phyloP scores from a whole-genome alignment of 1,139 yeast genomes.

The Candida mesenterica region DNA sequence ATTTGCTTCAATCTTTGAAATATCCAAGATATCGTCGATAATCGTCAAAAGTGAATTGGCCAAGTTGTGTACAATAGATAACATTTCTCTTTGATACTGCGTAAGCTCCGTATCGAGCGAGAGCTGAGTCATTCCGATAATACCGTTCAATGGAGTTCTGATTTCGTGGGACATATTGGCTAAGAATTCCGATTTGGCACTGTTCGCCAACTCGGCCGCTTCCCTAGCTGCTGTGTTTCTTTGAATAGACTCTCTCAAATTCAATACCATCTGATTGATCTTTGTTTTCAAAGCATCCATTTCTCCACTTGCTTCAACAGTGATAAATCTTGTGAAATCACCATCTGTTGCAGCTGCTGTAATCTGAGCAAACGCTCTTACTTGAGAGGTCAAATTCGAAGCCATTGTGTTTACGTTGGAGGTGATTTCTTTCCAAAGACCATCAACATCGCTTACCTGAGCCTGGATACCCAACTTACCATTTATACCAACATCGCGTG shows the following conservation, averaged over 20 bases:
- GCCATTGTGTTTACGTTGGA: constrained; percentile 96
- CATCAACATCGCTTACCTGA: constrained; percentile 87
- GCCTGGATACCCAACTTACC: constrained; percentile 93
- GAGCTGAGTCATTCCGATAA: constrained; percentile 88
- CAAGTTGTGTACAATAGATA: constrained; percentile 79
- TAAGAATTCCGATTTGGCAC: constrained; percentile 87
- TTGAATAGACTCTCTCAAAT: constrained; percentile 83
- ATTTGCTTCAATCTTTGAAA: constrained; percentile 88
- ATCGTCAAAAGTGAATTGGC: constrained; percentile 82
- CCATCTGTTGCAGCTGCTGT: constrained; percentile 95
- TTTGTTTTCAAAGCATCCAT: constrained; percentile 91
- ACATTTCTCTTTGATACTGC: constrained; percentile 87
- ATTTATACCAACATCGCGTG: constrained; percentile 89
- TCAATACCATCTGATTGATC: constrained; percentile 88
- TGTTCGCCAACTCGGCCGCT: constrained; percentile 87
- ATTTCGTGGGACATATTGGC: constrained; percentile 93
- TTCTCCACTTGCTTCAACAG: constrained; percentile 90
- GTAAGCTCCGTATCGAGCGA: constrained; percentile 84
- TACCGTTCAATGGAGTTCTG: constrained; percentile 90
- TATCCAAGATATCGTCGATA: constrained; percentile 86
- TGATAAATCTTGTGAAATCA: constrained; percentile 83
- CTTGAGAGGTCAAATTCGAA: constrained; percentile 84
- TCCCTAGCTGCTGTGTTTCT: constrained; percentile 91
- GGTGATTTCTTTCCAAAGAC: constrained; percentile 88
- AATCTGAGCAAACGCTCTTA: constrained; percentile 89